These are phyloP conservation scores for Coix lacrymajobi DNA, from an alignment of 176 grass and related monocot genomes.

Conservation along the genomic window DNA sequence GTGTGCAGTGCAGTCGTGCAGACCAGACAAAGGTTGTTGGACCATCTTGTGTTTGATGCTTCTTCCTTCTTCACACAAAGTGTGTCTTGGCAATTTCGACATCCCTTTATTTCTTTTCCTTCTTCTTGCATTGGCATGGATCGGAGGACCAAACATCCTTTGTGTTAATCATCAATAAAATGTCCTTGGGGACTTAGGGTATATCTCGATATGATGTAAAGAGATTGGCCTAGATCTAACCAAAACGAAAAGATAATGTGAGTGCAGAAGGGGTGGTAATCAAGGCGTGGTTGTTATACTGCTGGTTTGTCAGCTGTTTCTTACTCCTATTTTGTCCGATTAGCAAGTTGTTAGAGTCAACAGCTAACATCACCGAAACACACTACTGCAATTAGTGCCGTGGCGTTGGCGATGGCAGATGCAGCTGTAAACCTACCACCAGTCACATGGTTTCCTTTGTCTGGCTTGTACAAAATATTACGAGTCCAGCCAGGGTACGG, in stretches of 20 bases:
- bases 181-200: background rate
- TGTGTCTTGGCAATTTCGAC: background rate
- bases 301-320: background rate
- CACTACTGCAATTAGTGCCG: background rate
- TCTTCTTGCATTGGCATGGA: background rate
- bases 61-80: background rate
- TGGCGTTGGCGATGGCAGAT: background rate
- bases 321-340: background rate
- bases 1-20: conserved; percentile 19
- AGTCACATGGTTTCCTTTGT: conserved; percentile 17
- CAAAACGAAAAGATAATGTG: background rate
- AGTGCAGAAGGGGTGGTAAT: background rate
- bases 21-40: background rate
- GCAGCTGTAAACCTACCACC: conserved; percentile 7
- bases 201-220: background rate
- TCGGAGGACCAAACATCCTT: background rate
- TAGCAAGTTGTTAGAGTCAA: conserved; percentile 35
- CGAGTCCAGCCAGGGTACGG: background rate
- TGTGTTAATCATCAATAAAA: background rate
- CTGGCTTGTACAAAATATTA: background rate
- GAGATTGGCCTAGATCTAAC: conserved; percentile 3
- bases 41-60: background rate
- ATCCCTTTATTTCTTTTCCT: background rate
- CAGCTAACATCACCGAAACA: background rate
- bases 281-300: background rate